Base-by-base conservation (phyloP, 2,329 filamentous ascomycete species). In the Colletotrichum echinochloae region DNA sequence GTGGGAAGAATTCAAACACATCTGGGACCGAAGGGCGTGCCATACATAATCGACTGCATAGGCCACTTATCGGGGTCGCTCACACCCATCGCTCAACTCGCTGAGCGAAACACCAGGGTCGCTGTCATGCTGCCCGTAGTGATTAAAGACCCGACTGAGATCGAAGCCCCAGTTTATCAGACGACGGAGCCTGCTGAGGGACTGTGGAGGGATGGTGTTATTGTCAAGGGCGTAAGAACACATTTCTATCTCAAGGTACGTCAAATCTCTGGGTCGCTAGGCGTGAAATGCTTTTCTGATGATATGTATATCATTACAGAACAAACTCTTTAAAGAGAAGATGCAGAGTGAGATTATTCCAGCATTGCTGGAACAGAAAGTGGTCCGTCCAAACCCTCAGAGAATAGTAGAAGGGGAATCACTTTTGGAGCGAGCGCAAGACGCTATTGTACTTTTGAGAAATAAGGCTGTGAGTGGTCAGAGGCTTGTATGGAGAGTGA, bases 101-200 rank as follows among this genome's bases (percentile, higher is more conserved):
- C 86, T 0, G 78, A 82, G 68, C 76, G 63, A 1, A 87, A 87
- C 0, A 78, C 82, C 5, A 87, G 78, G 30, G 87, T 91, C 0
- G 89, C 88, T 0, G 78, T 90, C 20, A 83, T 91, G 78, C 77
- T 92, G 7, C 89, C 89, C 0, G 84, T 91, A 20, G 88, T 91
- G 66, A 73, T 89, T 54, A 82, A 78, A 52, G 85, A 90, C 71
- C 84, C 88, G 0, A 84, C 80, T 0, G 80, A 83, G 5, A 80
- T 79, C 0, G 78, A 83, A 23, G 79, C 77, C 68, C 88, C 89
- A 0, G 81, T 85, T 71, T 90, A 89, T 65, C 81, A 81, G 44
- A 87, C 89, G 85, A 86, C 89, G 60, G 84, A 83, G 1, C 55
- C 73, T n/a, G 78, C 78, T 9, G 64, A 64, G 23, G 81, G 75